Evolutionary conservation across 371 early-diverging fungal genomes (phyloP), one percentile per base, ranked within the genome.

Genomic region (Syncephalastrum sp.): DNA sequence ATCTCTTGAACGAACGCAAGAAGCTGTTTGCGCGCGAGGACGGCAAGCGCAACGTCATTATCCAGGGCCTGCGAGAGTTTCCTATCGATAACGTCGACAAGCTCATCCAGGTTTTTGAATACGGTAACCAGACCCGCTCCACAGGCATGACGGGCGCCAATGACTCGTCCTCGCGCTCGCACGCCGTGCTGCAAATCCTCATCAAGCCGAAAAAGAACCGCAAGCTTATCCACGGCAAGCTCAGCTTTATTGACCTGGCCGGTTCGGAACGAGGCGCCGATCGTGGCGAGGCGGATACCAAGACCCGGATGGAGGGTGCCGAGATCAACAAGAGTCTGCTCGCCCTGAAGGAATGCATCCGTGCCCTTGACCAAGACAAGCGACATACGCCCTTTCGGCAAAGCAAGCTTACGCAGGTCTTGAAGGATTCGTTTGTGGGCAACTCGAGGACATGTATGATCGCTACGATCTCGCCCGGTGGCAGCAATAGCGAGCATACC

Each of bases 291-390:
- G 79, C 93, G 0, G 91, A 95, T 76, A 77, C 84, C 45, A 88
- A 93, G 70, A 97, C 96, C 8, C 71, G 93, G 60, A 94, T 94
- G 93, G 99, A 99, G 74, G 99, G 98, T 10, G 91, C 97, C 3
- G 98, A 98, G 74, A 99, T 99, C 78, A 99, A 99, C 83, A 99
- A 98, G 81, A 94, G 95, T 67, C 75, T 99, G 54, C 74, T 99
- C 50, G 99, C 98, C 1, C 73, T 99, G 48, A 98, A 99, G 68
- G 99, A 99, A 65, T 98, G 99, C 70, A 99, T 99, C 59, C 89
- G 99, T 54, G 98, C 98, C 5, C 72, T 99, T 44, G 99, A 98
- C 68, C 91, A 94, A 68, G 94, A 91, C 61, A 93, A 92, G 59
- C 87, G 88, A 55, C 98, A 98, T 67, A 92, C 95, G 14, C 99